Percentiles rank a stretch among this genome's conserved stretches.
These are phyloP conservation scores for Zygoascus bituminiphila DNA, from an alignment of 805 yeast species.

Conservation along the genomic window DNA sequence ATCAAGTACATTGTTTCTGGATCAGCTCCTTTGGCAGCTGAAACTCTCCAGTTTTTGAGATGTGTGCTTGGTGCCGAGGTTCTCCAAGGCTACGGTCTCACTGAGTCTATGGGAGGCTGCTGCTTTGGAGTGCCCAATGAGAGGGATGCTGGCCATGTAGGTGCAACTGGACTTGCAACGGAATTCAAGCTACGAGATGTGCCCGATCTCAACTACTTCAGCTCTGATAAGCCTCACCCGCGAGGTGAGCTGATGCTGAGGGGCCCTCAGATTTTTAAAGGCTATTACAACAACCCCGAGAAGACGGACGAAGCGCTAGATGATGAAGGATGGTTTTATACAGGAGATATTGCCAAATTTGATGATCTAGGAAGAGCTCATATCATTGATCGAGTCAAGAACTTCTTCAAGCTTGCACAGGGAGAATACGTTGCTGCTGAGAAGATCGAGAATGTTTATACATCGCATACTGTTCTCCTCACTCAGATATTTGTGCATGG, in stretches of 20 bases:
- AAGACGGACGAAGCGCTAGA: constrained; percentile 48
- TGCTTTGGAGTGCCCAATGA: constrained; percentile 36
- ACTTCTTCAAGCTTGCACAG: constrained; percentile 62
- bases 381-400: constrained; percentile 69
- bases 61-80: constrained; percentile 47
- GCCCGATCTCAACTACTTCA: constrained; percentile 52
- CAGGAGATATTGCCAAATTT: constrained; percentile 58
- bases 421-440: constrained; percentile 72
- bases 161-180: constrained; percentile 45
- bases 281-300: constrained; percentile 48
- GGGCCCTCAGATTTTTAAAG: constrained; percentile 54
- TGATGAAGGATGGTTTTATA: constrained; percentile 56
- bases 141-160: constrained; percentile 45
- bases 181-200: constrained; percentile 57
- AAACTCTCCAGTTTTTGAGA: constrained; percentile 51
- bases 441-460: constrained; percentile 59
- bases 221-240: constrained; percentile 34
- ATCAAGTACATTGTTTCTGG: constrained; percentile 40
- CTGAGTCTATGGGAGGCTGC: constrained; percentile 65
- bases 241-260: constrained; percentile 56
- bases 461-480: constrained; percentile 43
- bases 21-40: constrained; percentile 63
- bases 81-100: constrained; percentile 68
- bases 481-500: constrained; percentile 58
- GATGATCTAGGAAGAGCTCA: constrained; percentile 45